Evolutionary conservation across 495 filamentous ascomycete genomes (phyloP).

Genomic region (Xanthoparmelia taractica): DNA sequence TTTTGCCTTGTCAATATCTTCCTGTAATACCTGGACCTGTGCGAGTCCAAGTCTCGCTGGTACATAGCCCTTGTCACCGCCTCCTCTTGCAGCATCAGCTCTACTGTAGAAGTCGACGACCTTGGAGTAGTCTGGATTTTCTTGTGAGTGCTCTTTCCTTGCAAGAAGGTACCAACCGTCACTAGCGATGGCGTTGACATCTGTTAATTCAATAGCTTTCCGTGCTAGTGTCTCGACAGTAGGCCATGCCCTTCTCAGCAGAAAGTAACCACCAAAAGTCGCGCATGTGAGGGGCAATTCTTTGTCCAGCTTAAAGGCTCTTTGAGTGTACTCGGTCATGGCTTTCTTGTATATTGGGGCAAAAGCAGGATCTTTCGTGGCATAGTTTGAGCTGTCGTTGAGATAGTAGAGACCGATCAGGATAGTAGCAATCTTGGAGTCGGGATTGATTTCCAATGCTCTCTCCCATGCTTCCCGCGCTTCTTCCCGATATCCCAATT

Average conservation of each 20-base stretch:
- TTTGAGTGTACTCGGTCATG: slow-evolving; percentile 88
- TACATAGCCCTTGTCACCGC: slow-evolving; percentile 75
- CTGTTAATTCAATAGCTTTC: slow-evolving; percentile 89
- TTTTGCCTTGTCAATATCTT: slow-evolving; percentile 84
- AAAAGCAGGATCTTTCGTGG: slow-evolving; percentile 71
- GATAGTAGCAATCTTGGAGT: slow-evolving; percentile 85
- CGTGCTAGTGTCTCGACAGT: slow-evolving; percentile 81
- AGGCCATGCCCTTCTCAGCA: slow-evolving; percentile 63
- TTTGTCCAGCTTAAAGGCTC: slow-evolving; percentile 92
- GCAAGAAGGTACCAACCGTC: slow-evolving; percentile 95
- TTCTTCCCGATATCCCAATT: slow-evolving; percentile 85
- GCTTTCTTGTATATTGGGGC: slow-evolving; percentile 78
- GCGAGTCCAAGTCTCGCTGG: slow-evolving; percentile 90
- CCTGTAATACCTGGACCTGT: slow-evolving; percentile 75
- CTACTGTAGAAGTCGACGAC: slow-evolving; percentile 77
- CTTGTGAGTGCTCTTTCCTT: slow-evolving; percentile 73
- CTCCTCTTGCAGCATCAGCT: slow-evolving; percentile 83
- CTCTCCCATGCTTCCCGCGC: slow-evolving; percentile 86
- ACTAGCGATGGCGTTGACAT: slow-evolving; percentile 89
- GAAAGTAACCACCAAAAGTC: slow-evolving; percentile 81
- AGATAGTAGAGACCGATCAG: slow-evolving; percentile 84
- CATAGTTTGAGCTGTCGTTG: slow-evolving; percentile 67
- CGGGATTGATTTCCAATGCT: slow-evolving; percentile 73
- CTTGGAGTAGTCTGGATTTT: slow-evolving; percentile 51
- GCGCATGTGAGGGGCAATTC: slow-evolving; percentile 83